These are phyloP conservation scores for Primulina huaijiensis DNA, from an alignment of 257 asterid genomes.

Conservation along the genomic window DNA sequence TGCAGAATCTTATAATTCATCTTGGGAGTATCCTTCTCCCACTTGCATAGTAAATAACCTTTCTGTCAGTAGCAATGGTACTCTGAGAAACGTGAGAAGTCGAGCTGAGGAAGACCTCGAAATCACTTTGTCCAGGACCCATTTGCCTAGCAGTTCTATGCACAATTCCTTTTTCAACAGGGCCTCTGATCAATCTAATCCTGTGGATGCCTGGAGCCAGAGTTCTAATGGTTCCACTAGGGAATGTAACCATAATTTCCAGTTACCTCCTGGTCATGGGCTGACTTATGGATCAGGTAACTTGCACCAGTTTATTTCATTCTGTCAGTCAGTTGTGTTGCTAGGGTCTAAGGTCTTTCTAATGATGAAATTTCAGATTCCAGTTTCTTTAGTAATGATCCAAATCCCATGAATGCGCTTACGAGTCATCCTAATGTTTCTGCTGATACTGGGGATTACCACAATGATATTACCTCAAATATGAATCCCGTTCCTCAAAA, in stretches of 20 bases:
- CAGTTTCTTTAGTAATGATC: conserved; percentile 46
- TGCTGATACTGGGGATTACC: conserved; percentile 42
- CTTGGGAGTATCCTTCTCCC: conserved; percentile 50
- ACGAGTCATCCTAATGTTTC: conserved; percentile 43
- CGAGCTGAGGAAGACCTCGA: conserved; percentile 50
- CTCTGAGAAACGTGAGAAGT: conserved; percentile 68
- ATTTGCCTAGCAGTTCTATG: conserved; percentile 37
- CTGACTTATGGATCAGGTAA: conserved; percentile 49
- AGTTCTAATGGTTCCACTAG: conserved; percentile 40
- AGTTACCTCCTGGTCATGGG: conserved; percentile 48
- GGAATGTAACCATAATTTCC: conserved; percentile 47
- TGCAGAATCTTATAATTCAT: conserved; percentile 44
- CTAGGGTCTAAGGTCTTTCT: conserved; percentile 20
- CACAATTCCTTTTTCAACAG: conserved; percentile 36
- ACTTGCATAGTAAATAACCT: conserved; percentile 50
- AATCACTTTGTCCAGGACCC: conserved; percentile 41
- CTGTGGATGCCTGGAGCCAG: conserved; percentile 47
- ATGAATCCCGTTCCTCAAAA: conserved; percentile 45
- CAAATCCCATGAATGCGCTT: conserved; percentile 34
- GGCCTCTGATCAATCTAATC: conserved; percentile 38
- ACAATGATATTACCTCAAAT: conserved; percentile 38
- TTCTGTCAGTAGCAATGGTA: conserved; percentile 55
- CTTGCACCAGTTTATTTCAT: conserved; percentile 18
- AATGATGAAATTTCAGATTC: conserved; percentile 42
- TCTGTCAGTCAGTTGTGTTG: background rate